phyloP scores from a whole-genome alignment of 441 rosid genomes.

The Brassica hybrid region DNA sequence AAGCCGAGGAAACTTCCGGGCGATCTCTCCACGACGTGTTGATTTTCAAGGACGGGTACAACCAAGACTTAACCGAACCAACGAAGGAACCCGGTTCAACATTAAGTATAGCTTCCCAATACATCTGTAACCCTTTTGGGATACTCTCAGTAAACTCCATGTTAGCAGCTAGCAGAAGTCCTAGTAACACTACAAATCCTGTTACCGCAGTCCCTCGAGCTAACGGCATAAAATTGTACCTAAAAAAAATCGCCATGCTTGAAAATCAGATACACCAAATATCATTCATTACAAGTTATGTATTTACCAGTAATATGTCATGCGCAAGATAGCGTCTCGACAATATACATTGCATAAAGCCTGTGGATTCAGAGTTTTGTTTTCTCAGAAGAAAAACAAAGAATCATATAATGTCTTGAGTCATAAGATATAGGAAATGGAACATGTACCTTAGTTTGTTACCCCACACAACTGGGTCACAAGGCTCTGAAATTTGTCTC shows the following conservation, averaged over 20 bases:
- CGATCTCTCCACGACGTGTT: slow-evolving; percentile 84
- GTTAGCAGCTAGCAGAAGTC: slow-evolving; percentile 87
- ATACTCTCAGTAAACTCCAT: slow-evolving; percentile 82
- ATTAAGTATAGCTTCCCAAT: slow-evolving; percentile 95
- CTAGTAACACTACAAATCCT: no score
- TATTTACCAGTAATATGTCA: slow-evolving; percentile 94
- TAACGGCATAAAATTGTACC: slow-evolving; percentile 95
- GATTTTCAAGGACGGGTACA: slow-evolving; percentile 73
- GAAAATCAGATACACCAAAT: no score
- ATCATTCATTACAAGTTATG: no score
- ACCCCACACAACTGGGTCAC: slow-evolving; percentile 98
- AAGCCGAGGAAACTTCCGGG: slow-evolving; percentile 76
- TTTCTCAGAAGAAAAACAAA: background rate
- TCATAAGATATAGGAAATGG: slow-evolving; percentile 2
- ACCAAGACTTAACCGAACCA: slow-evolving; percentile 79
- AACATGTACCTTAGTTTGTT: slow-evolving; percentile 73
- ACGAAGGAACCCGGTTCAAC: slow-evolving; percentile 61
- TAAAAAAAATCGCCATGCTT: no score
- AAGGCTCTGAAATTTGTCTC: slow-evolving; percentile 99
- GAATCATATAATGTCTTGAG: slow-evolving; percentile 48
- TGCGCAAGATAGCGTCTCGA: slow-evolving; percentile 79
- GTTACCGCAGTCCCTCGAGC: slow-evolving; percentile 93
- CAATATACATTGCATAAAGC: slow-evolving; percentile 18
- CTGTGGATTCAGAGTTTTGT: slow-evolving; percentile 4
- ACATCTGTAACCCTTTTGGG: slow-evolving; percentile 80